Percentiles rank a stretch among this genome's conserved stretches.
Conservation (phyloP, 257 asterid species). For the Nicotiana paniculata region DNA sequence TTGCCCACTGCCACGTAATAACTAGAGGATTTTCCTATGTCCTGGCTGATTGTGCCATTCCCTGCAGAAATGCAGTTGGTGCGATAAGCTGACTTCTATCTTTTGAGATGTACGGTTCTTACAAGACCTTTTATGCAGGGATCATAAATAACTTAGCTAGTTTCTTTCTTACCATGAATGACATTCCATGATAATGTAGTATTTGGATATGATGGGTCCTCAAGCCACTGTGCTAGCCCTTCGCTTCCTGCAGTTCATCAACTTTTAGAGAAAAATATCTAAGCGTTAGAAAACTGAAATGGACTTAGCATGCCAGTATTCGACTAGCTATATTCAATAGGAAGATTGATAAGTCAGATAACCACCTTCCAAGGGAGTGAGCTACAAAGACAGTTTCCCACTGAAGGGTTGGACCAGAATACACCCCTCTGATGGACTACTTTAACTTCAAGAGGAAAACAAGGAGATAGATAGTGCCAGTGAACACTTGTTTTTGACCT, state of each 20-base stretch:
- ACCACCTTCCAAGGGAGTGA: neutral
- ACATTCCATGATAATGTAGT: slow-evolving; percentile 52
- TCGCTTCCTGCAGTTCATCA: slow-evolving; percentile 37
- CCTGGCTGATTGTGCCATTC: slow-evolving; percentile 49
- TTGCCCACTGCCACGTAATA: slow-evolving; percentile 72
- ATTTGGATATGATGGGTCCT: slow-evolving; percentile 59
- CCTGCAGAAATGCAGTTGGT: slow-evolving; percentile 39
- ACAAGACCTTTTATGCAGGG: neutral
- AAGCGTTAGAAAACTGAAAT: slow-evolving; percentile 6
- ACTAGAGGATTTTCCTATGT: slow-evolving; percentile 39
- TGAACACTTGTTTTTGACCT: neutral
- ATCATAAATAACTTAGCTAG: neutral
- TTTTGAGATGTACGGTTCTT: neutral
- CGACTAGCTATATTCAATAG: neutral
- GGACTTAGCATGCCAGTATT: neutral
- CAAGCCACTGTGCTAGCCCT: slow-evolving; percentile 64
- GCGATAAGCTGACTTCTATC: slow-evolving; percentile 10
- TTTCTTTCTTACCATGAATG: slow-evolving; percentile 54
- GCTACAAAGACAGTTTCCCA: neutral
- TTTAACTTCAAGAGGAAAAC: neutral
- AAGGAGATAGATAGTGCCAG: neutral
- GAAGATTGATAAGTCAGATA: neutral
- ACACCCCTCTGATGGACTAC: neutral
- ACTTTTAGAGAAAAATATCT: slow-evolving; percentile 21
- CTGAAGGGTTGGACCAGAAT: neutral